Evolutionary conservation across 495 filamentous ascomycete species (phyloP), one percentile per base, ranked within the genome.

Genomic region (Xylaria telfairii): DNA sequence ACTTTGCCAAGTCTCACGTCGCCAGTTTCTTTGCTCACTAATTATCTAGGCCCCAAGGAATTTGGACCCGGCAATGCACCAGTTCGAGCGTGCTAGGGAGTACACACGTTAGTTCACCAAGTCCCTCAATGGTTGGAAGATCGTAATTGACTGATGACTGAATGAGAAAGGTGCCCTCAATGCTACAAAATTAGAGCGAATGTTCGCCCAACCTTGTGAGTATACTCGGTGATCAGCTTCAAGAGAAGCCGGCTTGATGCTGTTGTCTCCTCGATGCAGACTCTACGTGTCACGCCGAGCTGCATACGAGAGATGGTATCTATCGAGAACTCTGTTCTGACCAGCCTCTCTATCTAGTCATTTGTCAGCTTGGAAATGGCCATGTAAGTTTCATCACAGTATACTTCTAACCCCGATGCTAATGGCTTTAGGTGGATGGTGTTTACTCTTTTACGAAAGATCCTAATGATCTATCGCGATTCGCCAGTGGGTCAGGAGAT

Each of bases 81-180:
- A 96, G 28, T 98, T 98, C 81, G 95, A 96, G 80, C 86, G 93
- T 74, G 96, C 94, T 59, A 86, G 96, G 78, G 96, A 99, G 83
- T 98, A 98, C 77, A 93, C 91, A 9, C 86, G 92, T 63, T 92
- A 93, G 34, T 87, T 94, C 71, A 77, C 74, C 39, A 72, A 76
- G 41, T 49, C 26, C 9, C 3, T n/a, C 6, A 30, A 41, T 24
- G 19, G 12, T 26, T 12, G 2, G 12, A n/a, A 32, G 65, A 15
- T 56, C 24, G 21, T 28, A 10, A 34, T 49, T 34, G 21, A 21
- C 49, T 57, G 34, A 54, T 37, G 15, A 51, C 30, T 8, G 41
- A 56, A 44, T 34, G 15, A 19, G 9, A 10, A 32, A 67, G 49
- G 65, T 28, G 77, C 74, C 1, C 72, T 78, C 74, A 98, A 95